A percentile compares a stretch with the other conserved stretches of the same genome.
Conservation (phyloP, 352 stramenopile genomes). For the Sclerospora graminicola region DNA sequence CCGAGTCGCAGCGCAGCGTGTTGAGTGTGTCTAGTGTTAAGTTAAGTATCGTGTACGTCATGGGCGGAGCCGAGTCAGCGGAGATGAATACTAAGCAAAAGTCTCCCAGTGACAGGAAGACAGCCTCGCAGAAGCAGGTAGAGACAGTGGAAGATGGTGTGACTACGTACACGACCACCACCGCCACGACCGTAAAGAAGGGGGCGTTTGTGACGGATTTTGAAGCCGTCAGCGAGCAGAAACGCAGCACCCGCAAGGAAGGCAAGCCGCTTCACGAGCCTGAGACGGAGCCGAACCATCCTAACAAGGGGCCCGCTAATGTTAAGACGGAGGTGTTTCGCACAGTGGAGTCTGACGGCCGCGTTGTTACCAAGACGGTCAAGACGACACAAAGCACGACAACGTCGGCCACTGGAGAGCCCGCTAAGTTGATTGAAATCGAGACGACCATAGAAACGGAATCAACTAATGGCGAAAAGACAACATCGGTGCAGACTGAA, state of each 20-base stretch:
- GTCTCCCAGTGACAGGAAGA: conserved; percentile 5
- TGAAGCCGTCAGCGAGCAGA: conserved; percentile 17
- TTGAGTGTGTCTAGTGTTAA: conserved; percentile 15
- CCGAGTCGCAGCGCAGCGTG: conserved; percentile 8
- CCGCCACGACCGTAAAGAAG: not conserved
- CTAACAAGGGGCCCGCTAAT: conserved; percentile 3
- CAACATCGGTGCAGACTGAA: conserved; percentile 4
- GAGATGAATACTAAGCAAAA: conserved; percentile 16
- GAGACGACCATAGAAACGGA: conserved; percentile 9
- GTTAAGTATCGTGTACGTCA: conserved; percentile 11
- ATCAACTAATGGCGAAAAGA: conserved; percentile 1
- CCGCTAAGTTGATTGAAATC: conserved; percentile 2
- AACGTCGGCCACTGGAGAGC: not conserved
- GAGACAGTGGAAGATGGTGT: conserved; percentile 14
- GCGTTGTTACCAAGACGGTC: conserved; percentile 8
- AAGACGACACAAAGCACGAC: not conserved
- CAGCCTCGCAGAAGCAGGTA: conserved; percentile 2
- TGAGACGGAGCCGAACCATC: conserved; percentile 13
- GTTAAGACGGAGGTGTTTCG: conserved; percentile 7
- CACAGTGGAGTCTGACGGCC: conserved; percentile 1
- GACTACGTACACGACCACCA: conserved; percentile 15
- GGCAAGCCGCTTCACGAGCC: conserved; percentile 5
- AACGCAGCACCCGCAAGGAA: conserved; percentile 3
- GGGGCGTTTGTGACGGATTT: conserved; percentile 10
- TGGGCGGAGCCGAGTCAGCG: conserved; percentile 19